Base-by-base conservation (phyloP, 2,329 filamentous ascomycete species). In the Fusarium coicis region DNA sequence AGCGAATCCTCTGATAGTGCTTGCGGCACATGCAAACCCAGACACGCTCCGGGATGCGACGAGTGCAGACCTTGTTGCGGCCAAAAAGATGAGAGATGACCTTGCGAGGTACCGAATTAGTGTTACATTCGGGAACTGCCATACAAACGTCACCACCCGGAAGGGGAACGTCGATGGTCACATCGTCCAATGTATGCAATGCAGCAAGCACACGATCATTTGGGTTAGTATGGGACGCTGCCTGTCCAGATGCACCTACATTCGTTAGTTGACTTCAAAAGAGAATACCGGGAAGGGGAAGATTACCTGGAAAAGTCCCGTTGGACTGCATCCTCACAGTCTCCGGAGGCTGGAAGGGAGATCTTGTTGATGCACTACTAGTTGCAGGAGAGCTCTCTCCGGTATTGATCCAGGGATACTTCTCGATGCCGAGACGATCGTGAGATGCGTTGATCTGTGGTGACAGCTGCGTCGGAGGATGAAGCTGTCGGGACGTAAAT, bases 21-120 rank as follows among this genome's bases (percentile, higher is more conserved):
- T 95, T 95, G 40, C 93, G 89, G 80, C 94, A 96, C 79, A 90
- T 92, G 76, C 92, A 89, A 1, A 94, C 89, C 93, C 93, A 96
- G 5, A 93, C 88, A 28, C 88, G 82, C 10, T 88, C 83, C 0
- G 92, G 92, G 54, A 96, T 93, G 49, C 87, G 85, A 39, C 91
- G 87, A 2, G 93, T 96, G 77, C 90, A 92, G 12, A 88, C 86
- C 82, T 96, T 96, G 85, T 96, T 96, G 42, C 94, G 89, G 28
- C 93, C 93, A 75, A 96, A 96, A 62, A 95, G 88, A 77, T 96
- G 93, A 0, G 92, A 94, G 66, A 96, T 92, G 10, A 92, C 90
- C 82, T 96, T 96, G 53, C 93, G 89, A 30, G 87, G 87, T 62
- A 89, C 86, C 10, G 89, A 90, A 8, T 86, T 86, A 1, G 89